These are phyloP conservation scores for Fusarium buxicola DNA, from an alignment of 2,329 filamentous ascomycete genomes.

Conservation along the genomic window DNA sequence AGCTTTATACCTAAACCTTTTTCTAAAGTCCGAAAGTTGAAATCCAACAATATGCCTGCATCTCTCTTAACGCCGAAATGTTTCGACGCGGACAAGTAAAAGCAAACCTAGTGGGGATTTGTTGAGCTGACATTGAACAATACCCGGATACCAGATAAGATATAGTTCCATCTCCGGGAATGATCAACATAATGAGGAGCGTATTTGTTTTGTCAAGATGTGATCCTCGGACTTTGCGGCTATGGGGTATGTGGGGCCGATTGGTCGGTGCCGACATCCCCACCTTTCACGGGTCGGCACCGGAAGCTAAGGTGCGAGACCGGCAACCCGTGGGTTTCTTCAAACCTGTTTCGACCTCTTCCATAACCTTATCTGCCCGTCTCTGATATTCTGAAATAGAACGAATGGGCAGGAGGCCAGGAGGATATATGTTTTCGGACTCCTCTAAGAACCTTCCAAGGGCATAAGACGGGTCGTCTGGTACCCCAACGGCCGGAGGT, in stretches of 20 bases:
- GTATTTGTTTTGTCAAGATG: neutral
- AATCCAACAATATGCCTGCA: neutral
- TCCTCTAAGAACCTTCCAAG: too few relatives aligned
- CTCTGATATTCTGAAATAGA: too few relatives aligned
- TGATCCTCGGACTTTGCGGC: neutral
- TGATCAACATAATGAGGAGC: too few relatives aligned
- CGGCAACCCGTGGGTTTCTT: too few relatives aligned
- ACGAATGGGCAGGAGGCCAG: too few relatives aligned
- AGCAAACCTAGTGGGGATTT: neutral
- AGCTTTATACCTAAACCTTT: conserved; percentile 9
- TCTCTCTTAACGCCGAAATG: conserved; percentile 11
- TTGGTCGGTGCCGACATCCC: neutral
- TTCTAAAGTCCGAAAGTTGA: conserved; percentile 19
- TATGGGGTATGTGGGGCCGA: neutral
- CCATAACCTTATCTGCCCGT: too few relatives aligned
- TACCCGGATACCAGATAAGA: neutral
- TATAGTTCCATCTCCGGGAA: neutral
- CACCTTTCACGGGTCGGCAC: neutral
- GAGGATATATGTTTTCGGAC: too few relatives aligned
- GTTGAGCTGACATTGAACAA: neutral
- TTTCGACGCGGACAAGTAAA: neutral
- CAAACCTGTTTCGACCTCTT: too few relatives aligned
- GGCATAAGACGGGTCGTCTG: too few relatives aligned
- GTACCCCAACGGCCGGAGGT: too few relatives aligned
- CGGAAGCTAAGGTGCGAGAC: neutral